Conservation (phyloP, 2,329 filamentous ascomycete genomes). For the Myriosclerotinia duriaeana region DNA sequence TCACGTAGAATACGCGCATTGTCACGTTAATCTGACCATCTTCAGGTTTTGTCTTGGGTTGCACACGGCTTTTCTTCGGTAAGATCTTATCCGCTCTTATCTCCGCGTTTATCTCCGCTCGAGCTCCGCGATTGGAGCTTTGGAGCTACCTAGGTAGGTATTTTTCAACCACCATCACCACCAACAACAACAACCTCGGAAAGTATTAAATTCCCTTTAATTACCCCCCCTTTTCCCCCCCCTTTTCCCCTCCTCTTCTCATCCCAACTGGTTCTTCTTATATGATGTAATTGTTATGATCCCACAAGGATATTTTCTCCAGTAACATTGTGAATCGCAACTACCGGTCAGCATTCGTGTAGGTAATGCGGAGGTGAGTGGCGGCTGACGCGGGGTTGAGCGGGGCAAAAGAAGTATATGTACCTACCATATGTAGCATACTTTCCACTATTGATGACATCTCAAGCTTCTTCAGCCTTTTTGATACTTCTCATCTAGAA, state of each 20-base stretch:
- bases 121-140: background rate
- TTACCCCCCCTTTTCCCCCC: too few species aligned
- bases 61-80: background rate
- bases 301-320: background rate
- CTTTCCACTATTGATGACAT: background rate
- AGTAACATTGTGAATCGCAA: background rate
- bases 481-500: too few species aligned
- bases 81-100: background rate
- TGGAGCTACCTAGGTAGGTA: background rate
- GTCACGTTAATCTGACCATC: background rate
- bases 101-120: background rate
- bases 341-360: background rate
- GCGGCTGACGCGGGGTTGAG: conserved; percentile 10
- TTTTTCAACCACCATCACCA: too few species aligned
- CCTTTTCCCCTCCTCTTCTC: too few species aligned
- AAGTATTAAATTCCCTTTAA: background rate
- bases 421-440: background rate
- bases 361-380: background rate
- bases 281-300: background rate
- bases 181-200: background rate
- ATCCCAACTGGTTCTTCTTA: background rate
- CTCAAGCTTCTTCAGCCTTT: background rate
- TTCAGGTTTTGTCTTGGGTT: background rate
- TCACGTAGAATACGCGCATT: background rate
- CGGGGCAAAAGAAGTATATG: background rate